Evolutionary conservation across 768 basidiomycete species (phyloP), one percentile per base, ranked within the genome.

Genomic region (Agaricus subrufescens): DNA sequence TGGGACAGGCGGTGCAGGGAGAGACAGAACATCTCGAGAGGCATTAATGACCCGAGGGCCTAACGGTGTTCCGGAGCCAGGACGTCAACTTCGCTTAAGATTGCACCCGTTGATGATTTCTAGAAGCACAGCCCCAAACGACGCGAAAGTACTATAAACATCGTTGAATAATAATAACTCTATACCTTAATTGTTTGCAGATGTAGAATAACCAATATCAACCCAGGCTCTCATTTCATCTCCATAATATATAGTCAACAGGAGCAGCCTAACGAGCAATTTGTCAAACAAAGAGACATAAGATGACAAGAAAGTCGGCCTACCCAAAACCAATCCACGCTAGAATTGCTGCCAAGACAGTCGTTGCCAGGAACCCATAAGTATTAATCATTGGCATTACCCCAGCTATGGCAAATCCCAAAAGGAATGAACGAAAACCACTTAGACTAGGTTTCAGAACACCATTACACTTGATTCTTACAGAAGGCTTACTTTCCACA

Each of bases 161-260:
- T 34, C 11, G 34, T 11, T 34, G 34, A 34, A 34, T 34, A 34
- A 8, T 1, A 12, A 42, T 42, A 5, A 29, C 6, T 29, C 12
- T 31, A 11, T 11, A 42, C 25, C 29, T 61, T 61, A 77, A 56
- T 75, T 75, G 27, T 66, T 70, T 0, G 69, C 64, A 4, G 63
- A 63, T 0, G 75, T 78, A 1, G 83, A 79, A 61, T 76, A 86
- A 2, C 80, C 84, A 3, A 85, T 67, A 60, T 87, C 81, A 4
- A 76, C 68, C 72, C 77, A 82, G 0, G 75, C 77, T 43, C 86
- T 74, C 72, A 88, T 76, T 52, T 73, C 68, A 26, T 75, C 74
- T 2, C 85, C 86, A 39, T 86, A 83, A n/a, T 67, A 71, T 45
- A 87, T 81, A 5, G 79, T 80, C n/a, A 73, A 59, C 71, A 73